Evolutionary conservation across 495 filamentous ascomycete genomes (phyloP), one percentile per base, ranked within the genome.

Genomic region (Aspergillus biplanus): DNA sequence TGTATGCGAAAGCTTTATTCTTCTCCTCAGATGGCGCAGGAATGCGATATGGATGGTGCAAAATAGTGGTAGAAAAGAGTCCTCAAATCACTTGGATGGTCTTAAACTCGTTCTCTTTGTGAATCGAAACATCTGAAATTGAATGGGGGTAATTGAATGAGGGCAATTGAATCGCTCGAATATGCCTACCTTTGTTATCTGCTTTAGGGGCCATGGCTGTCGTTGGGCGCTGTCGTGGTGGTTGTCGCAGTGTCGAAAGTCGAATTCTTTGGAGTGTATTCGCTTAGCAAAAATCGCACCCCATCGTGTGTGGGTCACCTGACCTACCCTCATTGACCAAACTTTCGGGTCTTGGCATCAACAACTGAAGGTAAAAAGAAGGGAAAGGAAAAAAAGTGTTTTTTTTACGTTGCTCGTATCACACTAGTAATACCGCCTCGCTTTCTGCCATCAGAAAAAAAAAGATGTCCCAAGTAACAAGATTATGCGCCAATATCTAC

Each of bases 191-290:
- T 86, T 89, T 89, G 70, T 78, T 83, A 56, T 75, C 77, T 59
- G 67, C 73, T 77, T 90, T 89, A 73, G 90, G 90, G 75, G 87
- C 87, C 90, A 93, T 93, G 78, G 79, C 82, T 83, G 78, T 80
- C 77, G 74, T 79, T 74, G 67, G 73, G 73, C 73, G 79, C 74
- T 80, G 78, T 80, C 77, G 74, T 81, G 80, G 80, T 79, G 75
- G 73, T 76, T 76, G 68, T 78, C 76, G 70, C 71, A 74, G 72
- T 78, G 73, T 75, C 74, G 68, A 71, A 63, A 69, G 72, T 76
- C 74, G 65, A 73, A 71, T 69, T 74, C 73, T 79, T 81, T 73
- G 69, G 69, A 73, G 68, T 76, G 75, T 69, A 69, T 75, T 79
- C 77, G 77, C 71, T 78, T 76, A 81, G 67, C 71, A 73, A 76